Evolutionary conservation across 2,329 filamentous ascomycete genomes (phyloP).

Genomic region (Hortaea werneckii): DNA sequence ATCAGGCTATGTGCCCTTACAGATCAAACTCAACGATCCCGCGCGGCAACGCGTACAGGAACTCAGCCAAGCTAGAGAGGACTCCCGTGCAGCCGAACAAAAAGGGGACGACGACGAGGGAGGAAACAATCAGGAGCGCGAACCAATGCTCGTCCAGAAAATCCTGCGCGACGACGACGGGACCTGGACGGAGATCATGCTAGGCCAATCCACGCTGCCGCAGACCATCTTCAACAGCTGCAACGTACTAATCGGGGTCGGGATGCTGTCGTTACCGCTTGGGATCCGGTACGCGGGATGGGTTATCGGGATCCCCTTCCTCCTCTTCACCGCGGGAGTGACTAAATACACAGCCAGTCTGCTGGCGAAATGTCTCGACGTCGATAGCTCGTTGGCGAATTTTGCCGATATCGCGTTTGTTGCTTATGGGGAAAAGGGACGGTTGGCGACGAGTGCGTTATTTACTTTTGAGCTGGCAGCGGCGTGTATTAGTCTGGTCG

Average conservation of each 20-base stretch:
- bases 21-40: slow-evolving; percentile 26
- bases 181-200: slow-evolving; percentile 69
- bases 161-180: slow-evolving; percentile 73
- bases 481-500: slow-evolving; percentile 78
- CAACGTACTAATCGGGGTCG: slow-evolving; percentile 84
- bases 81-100: slow-evolving; percentile 45
- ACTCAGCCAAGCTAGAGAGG: slow-evolving; percentile 59
- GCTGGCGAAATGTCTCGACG: slow-evolving; percentile 77
- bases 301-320: slow-evolving; percentile 67
- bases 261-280: slow-evolving; percentile 77
- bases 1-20: too few species aligned
- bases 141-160: slow-evolving; percentile 77
- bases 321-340: slow-evolving; percentile 61
- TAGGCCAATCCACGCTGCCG: slow-evolving; percentile 88
- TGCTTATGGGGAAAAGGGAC: slow-evolving; percentile 73
- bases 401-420: slow-evolving; percentile 91
- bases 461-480: slow-evolving; percentile 83
- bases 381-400: slow-evolving; percentile 75
- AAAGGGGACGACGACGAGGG: slow-evolving; percentile 29
- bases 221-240: slow-evolving; percentile 96
- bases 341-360: slow-evolving; percentile 81
- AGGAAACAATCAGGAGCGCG: slow-evolving; percentile 38
- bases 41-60: slow-evolving; percentile 59
- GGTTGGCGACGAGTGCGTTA: slow-evolving; percentile 70
- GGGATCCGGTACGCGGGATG: slow-evolving; percentile 81